These are phyloP conservation scores for Ambrosiella xylebori DNA, from an alignment of 2,329 filamentous ascomycete genomes.

Conservation along the genomic window DNA sequence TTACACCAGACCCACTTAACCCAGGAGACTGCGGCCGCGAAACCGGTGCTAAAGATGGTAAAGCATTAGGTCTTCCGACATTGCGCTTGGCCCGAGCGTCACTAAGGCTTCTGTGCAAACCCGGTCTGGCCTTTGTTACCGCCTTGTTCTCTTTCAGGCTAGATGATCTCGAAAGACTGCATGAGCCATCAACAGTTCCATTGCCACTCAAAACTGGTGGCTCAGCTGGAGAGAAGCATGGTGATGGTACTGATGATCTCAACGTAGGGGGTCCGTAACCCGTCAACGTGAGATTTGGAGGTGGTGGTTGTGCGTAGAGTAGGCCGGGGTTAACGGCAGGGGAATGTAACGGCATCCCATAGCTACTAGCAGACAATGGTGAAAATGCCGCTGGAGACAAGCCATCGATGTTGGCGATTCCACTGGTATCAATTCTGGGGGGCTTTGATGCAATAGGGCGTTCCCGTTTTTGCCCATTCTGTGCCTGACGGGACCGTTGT, in stretches of 20 bases:
- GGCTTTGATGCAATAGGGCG: slow-evolving; percentile 11
- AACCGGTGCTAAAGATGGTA: slow-evolving; percentile 33
- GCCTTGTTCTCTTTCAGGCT: slow-evolving; percentile 27
- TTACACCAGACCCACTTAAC: slow-evolving; percentile 8
- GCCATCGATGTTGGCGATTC: slow-evolving; percentile 15
- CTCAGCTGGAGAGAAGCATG: slow-evolving; percentile 3
- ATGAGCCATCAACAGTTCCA: neutral
- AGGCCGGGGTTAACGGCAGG: slow-evolving; percentile 41
- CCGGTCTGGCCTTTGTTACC: slow-evolving; percentile 23
- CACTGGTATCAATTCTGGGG: slow-evolving; percentile 1
- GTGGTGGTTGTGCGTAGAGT: slow-evolving; percentile 34
- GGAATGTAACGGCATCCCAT: slow-evolving; percentile 1
- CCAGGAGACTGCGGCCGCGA: slow-evolving; percentile 18
- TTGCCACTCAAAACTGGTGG: slow-evolving; percentile 8
- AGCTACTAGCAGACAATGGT: slow-evolving; percentile 17
- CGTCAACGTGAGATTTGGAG: slow-evolving; percentile 25
- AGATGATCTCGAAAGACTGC: slow-evolving; percentile 25
- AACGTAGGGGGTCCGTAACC: neutral
- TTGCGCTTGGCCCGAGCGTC: slow-evolving; percentile 33
- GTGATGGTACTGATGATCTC: neutral
- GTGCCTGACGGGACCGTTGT: slow-evolving; percentile 13
- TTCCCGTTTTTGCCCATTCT: neutral
- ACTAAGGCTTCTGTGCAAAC: slow-evolving; percentile 36
- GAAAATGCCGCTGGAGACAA: slow-evolving; percentile 27
- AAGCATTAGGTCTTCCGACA: slow-evolving; percentile 21